Evolutionary conservation across 73 alveolate species (phyloP).

Genomic region (Effrenium voratum): DNA sequence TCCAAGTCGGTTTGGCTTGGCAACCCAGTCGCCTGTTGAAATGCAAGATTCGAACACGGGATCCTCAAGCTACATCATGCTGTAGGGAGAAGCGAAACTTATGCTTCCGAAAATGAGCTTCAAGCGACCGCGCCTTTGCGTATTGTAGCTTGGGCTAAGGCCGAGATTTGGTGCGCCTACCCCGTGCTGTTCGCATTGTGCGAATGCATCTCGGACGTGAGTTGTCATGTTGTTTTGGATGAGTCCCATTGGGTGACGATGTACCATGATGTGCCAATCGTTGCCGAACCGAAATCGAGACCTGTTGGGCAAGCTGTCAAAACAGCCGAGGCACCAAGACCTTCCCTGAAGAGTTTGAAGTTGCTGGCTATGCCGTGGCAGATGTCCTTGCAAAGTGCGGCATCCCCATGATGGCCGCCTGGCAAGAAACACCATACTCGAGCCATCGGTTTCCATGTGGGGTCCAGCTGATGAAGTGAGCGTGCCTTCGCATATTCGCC

Average conservation of each 20-base stretch:
- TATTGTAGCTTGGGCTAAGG: too few relatives aligned
- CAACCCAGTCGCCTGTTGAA: too few relatives aligned
- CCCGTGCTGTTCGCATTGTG: constrained; percentile 84
- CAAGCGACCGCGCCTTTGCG: too few relatives aligned
- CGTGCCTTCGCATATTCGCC: too few relatives aligned
- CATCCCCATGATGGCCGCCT: constrained; percentile 77
- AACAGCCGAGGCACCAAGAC: constrained; percentile 66
- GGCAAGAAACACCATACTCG: not conserved
- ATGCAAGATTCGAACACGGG: too few relatives aligned
- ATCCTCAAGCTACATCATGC: too few relatives aligned
- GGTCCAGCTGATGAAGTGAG: too few relatives aligned
- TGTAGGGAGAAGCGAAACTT: too few relatives aligned
- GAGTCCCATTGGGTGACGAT: not conserved
- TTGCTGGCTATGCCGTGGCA: constrained; percentile 74
- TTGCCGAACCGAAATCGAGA: not conserved
- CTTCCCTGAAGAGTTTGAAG: constrained; percentile 84
- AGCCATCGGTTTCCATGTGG: not conserved
- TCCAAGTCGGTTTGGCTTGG: too few relatives aligned
- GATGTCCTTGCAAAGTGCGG: constrained; percentile 85
- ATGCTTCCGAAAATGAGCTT: too few relatives aligned
- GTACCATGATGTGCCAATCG: not conserved
- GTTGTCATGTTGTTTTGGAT: too few relatives aligned
- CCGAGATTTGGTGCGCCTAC: constrained; percentile 85
- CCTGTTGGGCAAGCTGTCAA: not conserved
- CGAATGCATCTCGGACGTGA: constrained; percentile 56